A percentile compares a stretch with the other conserved stretches of the same genome.
Conservation (phyloP, 2,329 filamentous ascomycete genomes). For the Sporothrix globosa region DNA sequence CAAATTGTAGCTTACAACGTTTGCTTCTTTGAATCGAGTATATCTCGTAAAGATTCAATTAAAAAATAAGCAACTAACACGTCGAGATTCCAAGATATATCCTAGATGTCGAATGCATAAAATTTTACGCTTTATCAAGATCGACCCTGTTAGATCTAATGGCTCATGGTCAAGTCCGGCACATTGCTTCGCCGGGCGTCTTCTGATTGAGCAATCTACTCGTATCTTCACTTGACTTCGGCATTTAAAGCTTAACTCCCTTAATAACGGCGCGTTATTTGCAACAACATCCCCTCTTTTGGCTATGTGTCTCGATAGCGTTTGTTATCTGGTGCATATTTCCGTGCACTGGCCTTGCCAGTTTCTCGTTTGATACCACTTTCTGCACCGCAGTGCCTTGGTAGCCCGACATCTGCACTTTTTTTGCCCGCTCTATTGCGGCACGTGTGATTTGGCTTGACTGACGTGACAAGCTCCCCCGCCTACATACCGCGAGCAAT, state of each 20-base stretch:
- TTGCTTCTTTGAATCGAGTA: no score
- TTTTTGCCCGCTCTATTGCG: neutral
- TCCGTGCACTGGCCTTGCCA: neutral
- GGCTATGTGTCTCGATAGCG: neutral
- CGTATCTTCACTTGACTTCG: neutral
- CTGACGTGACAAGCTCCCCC: neutral
- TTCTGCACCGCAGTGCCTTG: neutral
- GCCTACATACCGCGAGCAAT: neutral
- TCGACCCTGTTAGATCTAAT: no score
- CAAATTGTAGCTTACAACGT: no score
- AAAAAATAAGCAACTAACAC: no score
- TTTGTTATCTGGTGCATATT: neutral
- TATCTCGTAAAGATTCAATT: no score
- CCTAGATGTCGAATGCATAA: no score
- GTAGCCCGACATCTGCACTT: neutral
- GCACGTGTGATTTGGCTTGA: conserved; percentile 6
- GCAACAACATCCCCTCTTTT: no score
- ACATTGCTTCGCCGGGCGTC: no score
- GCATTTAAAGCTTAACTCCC: conserved; percentile 6
- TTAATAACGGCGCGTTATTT: neutral
- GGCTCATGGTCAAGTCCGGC: no score
- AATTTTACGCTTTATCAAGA: no score
- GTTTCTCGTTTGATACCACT: neutral
- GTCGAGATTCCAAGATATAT: no score
- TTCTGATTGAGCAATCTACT: no score